phyloP scores from a whole-genome alignment of 2,329 filamentous ascomycete genomes.

The Colletotrichum plurivorum region DNA sequence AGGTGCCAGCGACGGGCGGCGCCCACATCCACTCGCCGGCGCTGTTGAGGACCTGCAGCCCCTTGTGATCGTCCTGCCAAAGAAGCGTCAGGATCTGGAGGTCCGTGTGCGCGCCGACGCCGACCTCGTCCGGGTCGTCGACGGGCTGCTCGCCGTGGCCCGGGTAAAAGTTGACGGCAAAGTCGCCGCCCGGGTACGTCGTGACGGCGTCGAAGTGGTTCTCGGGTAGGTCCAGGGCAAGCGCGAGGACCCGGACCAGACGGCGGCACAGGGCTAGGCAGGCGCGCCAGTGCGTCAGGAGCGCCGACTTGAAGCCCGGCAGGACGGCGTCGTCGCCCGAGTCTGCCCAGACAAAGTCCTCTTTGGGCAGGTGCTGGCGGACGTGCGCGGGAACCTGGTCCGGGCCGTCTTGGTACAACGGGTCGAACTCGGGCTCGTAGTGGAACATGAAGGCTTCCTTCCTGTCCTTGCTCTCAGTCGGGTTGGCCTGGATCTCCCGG shows the following conservation, averaged over 20 bases:
- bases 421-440: conserved; percentile 59
- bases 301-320: conserved; percentile 56
- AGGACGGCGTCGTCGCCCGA: conserved; percentile 50
- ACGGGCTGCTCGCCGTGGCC: conserved; percentile 36
- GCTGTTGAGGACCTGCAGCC: conserved; percentile 44
- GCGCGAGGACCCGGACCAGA: conserved; percentile 43
- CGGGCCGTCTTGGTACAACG: conserved; percentile 39
- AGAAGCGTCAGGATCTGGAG: conserved; percentile 63
- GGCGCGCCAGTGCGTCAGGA: conserved; percentile 57
- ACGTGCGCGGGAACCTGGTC: conserved; percentile 33
- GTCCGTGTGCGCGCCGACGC: conserved; percentile 63
- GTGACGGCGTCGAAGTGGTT: conserved; percentile 41
- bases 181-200: conserved; percentile 44
- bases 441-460: conserved; percentile 48
- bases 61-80: conserved; percentile 57
- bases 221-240: conserved; percentile 43
- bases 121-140: conserved; percentile 49
- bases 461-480: conserved; percentile 48
- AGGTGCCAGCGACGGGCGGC: conserved; percentile 43
- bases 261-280: conserved; percentile 43
- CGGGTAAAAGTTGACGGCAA: conserved; percentile 45
- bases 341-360: conserved; percentile 39
- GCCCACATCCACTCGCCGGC: conserved; percentile 45
- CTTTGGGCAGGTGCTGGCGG: conserved; percentile 32
- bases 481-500: conserved; percentile 40